phyloP scores from a whole-genome alignment of 805 yeast species.

The Sugiyamaella qingdaonensis region DNA sequence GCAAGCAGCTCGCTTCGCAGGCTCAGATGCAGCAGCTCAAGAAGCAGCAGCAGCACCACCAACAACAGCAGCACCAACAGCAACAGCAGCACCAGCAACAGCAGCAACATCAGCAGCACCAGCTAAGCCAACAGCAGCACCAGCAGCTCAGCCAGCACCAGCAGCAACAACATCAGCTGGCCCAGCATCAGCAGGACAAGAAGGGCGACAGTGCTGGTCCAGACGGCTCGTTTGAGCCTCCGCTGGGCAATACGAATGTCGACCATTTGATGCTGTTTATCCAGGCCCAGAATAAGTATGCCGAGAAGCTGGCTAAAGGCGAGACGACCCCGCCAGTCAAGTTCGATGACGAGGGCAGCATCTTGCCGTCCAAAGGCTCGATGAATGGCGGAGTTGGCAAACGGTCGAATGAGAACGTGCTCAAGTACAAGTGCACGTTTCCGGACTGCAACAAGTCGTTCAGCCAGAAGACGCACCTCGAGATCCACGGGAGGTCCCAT shows the following conservation, averaged over 20 bases:
- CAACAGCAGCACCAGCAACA: constrained; percentile 10
- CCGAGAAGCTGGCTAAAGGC: constrained; percentile 65
- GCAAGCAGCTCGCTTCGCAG: constrained; percentile 16
- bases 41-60: constrained; percentile 15
- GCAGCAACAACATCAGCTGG: constrained; percentile 10
- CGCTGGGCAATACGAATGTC: constrained; percentile 81
- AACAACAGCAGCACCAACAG: constrained; percentile 17
- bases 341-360: constrained; percentile 16
- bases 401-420: constrained; percentile 55
- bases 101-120: neutral
- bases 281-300: constrained; percentile 74
- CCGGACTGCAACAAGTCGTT: constrained; percentile 69
- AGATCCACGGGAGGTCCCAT: constrained; percentile 83
- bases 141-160: constrained; percentile 2
- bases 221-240: constrained; percentile 6
- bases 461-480: constrained; percentile 86
- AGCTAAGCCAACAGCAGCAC: constrained; percentile 6
- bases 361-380: constrained; percentile 44
- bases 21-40: constrained; percentile 4
- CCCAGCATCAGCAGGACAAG: constrained; percentile 4
- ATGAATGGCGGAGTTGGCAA: constrained; percentile 75
- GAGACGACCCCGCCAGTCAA: constrained; percentile 42
- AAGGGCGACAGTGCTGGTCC: neutral
- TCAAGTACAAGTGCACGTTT: constrained; percentile 30
- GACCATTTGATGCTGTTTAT: constrained; percentile 89